Evolutionary conservation across 2,329 filamentous ascomycete species (phyloP), one percentile per base, ranked within the genome.

Genomic region (Metarhizium humberi): DNA sequence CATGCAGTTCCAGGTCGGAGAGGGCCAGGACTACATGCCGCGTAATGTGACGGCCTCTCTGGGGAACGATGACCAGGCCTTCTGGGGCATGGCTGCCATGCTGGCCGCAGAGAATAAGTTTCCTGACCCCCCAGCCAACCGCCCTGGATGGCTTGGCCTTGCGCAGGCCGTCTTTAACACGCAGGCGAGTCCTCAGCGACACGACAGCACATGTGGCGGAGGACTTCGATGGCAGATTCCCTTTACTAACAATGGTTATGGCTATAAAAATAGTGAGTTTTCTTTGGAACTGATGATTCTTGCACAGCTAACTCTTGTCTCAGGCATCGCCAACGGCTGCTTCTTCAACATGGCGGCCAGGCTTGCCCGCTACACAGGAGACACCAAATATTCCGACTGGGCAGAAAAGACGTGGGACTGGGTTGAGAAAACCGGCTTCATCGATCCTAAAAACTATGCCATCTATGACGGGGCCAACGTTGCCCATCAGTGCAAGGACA

Each of bases 31-130:
- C 59, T 86, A 78, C 69, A 80, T 81, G 77, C 84, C 83, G 2
- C 63, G 67, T 13, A 84, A 84, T 66, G 78, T 79, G 67, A 80
- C 79, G 1, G 74, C 74, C 5, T 79, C 77, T 0, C 74, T 82
- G 54, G 84, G 84, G 60, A 87, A 87, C 66, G 85, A 88, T 58
- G 85, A 88, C 57, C 85, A 88, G 67, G 80, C 77, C 32, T 86
- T 86, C 67, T 88, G 85, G 85, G 85, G 76, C 18, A 79, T 87
- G 66, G 78, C 83, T 4, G 82, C 83, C 40, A 83, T 88, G 78
- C 74, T 80, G 10, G 85, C 85, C 1, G 83, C 83, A 52, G 85
- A 88, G 65, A 74, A 76, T 53, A 78, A 79, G 52, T 86, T 86
- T 59, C 79, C 81, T 14, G 75, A 86, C 58, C 81, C 81, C 0